Evolutionary conservation across 495 filamentous ascomycete genomes (phyloP).

Genomic region (Hamigera avellanea): DNA sequence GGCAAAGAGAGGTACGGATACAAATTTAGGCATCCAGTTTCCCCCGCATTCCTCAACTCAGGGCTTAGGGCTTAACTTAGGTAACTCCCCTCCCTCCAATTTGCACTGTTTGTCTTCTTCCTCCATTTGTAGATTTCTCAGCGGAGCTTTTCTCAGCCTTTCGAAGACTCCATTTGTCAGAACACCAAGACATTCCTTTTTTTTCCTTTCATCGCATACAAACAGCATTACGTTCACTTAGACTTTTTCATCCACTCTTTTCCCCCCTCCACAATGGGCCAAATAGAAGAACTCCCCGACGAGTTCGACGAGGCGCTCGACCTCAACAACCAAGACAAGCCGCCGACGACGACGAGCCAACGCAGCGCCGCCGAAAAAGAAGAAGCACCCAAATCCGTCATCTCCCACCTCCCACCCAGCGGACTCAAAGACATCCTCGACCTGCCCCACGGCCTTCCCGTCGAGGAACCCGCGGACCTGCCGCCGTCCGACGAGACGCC

Average conservation of each 20-base stretch:
- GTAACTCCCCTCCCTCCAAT: slow-evolving; percentile 21
- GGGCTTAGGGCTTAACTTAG: slow-evolving; percentile 13
- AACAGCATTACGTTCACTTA: too few relatives aligned
- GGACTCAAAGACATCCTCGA: not conserved
- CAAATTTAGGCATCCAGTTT: too few relatives aligned
- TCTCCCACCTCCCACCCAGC: slow-evolving; percentile 1
- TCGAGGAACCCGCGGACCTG: slow-evolving; percentile 10
- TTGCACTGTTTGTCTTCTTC: slow-evolving; percentile 26
- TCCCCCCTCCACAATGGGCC: slow-evolving; percentile 27
- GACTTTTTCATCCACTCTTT: too few relatives aligned
- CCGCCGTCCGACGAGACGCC: slow-evolving; percentile 23
- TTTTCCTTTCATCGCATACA: too few relatives aligned
- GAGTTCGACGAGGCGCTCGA: slow-evolving; percentile 37
- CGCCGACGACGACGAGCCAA: slow-evolving; percentile 1
- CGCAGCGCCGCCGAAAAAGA: not conserved
- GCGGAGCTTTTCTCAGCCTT: too few relatives aligned
- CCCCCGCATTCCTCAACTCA: slow-evolving; percentile 2
- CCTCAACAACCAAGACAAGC: slow-evolving; percentile 18
- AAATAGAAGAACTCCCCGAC: slow-evolving; percentile 40
- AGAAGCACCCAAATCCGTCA: not conserved
- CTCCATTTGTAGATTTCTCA: too few relatives aligned
- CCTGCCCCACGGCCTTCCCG: not conserved
- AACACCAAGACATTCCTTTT: too few relatives aligned
- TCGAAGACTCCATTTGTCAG: too few relatives aligned
- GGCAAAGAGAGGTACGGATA: too few relatives aligned